A percentile compares a stretch with the other conserved stretches of the same genome.
These are phyloP conservation scores for Podila epigama DNA, from an alignment of 192 early-diverging fungal species.

Conservation along the genomic window DNA sequence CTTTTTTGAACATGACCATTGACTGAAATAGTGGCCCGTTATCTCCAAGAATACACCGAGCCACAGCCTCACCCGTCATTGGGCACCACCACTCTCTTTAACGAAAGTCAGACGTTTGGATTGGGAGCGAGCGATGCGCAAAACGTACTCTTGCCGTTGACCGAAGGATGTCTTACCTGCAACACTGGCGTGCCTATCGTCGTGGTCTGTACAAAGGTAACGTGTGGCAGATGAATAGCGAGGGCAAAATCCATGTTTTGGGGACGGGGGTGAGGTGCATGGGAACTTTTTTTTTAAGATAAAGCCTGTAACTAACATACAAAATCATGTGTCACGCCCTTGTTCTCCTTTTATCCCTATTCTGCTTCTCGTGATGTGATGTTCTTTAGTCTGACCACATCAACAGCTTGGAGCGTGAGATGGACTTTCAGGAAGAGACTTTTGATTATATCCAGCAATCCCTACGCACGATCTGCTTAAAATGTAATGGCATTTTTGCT, in stretches of 20 bases:
- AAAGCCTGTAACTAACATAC: too few relatives aligned
- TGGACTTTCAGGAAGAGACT: constrained; percentile 87
- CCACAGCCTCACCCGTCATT: constrained; percentile 50
- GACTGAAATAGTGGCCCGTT: constrained; percentile 64
- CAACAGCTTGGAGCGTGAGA: constrained; percentile 76
- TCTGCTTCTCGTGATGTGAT: neutral
- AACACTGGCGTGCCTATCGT: constrained; percentile 91
- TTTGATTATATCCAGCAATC: constrained; percentile 97
- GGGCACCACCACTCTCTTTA: constrained; percentile 31
- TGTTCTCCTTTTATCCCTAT: neutral
- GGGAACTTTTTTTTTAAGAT: too few relatives aligned
- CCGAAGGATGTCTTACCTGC: constrained; percentile 77
- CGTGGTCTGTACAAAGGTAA: constrained; percentile 89
- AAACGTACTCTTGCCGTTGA: constrained; percentile 73
- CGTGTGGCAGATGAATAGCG: too few relatives aligned
- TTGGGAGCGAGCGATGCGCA: constrained; percentile 48
- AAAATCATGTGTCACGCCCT: too few relatives aligned
- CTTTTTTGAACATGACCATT: neutral
- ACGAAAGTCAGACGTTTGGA: constrained; percentile 29
- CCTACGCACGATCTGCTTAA: constrained; percentile 88
- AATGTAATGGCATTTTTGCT: constrained; percentile 64
- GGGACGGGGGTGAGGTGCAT: too few relatives aligned
- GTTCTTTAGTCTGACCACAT: constrained; percentile 70
- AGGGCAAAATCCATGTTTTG: too few relatives aligned
- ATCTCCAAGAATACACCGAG: constrained; percentile 76